These are phyloP conservation scores for Aleurites moluccanus DNA, from an alignment of 441 rosid species.

Conservation along the genomic window DNA sequence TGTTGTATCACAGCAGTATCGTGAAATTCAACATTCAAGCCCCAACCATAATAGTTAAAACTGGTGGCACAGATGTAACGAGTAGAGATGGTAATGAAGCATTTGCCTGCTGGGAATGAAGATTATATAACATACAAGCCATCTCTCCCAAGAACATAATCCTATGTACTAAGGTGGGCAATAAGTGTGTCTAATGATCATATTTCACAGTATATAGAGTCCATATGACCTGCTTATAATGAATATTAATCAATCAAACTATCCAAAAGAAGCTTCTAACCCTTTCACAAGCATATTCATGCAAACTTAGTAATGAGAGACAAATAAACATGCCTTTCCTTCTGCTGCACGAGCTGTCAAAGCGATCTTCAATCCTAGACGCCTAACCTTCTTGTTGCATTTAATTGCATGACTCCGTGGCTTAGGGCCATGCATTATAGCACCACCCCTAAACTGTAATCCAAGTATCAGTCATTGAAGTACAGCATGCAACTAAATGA, in stretches of 20 bases:
- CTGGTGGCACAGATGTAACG: background rate
- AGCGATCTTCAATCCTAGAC: constrained; percentile 89
- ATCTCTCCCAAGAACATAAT: background rate
- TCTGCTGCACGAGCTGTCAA: constrained; percentile 55
- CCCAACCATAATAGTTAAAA: background rate
- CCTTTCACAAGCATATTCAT: too few species aligned
- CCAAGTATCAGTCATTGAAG: constrained; percentile 19
- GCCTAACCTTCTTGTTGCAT: constrained; percentile 83
- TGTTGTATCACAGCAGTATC: too few species aligned
- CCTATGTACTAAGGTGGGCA: background rate
- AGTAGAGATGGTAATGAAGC: background rate
- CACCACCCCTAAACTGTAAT: constrained; percentile 88
- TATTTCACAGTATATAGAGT: background rate
- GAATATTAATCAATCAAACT: background rate
- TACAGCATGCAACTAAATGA: background rate
- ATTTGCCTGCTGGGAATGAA: background rate
- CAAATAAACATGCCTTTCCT: constrained; percentile 64
- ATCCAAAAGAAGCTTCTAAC: too few species aligned
- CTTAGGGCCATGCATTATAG: constrained; percentile 81
- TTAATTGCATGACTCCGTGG: constrained; percentile 91
- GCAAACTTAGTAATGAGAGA: too few species aligned
- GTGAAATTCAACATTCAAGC: too few species aligned
- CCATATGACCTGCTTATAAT: background rate
- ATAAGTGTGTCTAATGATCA: background rate
- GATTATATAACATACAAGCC: background rate